Conservation (phyloP, 1,139 yeast genomes). For the Spencermartinsiella ligniputridi region DNA sequence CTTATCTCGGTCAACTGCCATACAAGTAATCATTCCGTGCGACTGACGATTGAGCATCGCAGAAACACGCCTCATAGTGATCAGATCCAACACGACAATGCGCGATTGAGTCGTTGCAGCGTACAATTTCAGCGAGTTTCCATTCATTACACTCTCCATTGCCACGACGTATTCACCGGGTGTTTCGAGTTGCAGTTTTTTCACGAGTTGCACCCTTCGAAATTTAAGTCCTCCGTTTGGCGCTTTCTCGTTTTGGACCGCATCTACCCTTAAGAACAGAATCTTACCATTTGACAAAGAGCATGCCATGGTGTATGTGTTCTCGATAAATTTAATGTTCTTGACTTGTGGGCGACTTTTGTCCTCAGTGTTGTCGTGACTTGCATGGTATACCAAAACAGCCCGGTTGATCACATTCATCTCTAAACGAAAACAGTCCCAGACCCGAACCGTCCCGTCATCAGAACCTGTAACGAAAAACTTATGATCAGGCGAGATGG, state of each 20-base stretch:
- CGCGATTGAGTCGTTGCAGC: constrained; percentile 52
- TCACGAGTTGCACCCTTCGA: background rate
- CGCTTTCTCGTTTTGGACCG: constrained; percentile 26
- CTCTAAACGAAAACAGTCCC: constrained; percentile 71
- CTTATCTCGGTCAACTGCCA: constrained; percentile 51
- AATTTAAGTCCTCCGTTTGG: background rate
- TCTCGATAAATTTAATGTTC: constrained; percentile 46
- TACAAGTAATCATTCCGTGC: constrained; percentile 62
- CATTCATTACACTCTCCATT: background rate
- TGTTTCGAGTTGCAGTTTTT: background rate
- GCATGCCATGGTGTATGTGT: constrained; percentile 63
- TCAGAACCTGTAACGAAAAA: constrained; percentile 78
- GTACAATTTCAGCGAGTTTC: constrained; percentile 27
- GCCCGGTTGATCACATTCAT: constrained; percentile 62
- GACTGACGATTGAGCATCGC: constrained; percentile 51
- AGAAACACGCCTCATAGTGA: constrained; percentile 47
- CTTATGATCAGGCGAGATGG: constrained; percentile 53
- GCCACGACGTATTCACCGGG: background rate
- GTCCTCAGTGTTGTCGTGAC: constrained; percentile 17
- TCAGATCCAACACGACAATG: constrained; percentile 54
- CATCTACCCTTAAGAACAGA: constrained; percentile 54
- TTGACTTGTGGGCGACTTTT: constrained; percentile 29
- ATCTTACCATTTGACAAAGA: constrained; percentile 63
- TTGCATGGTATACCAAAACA: constrained; percentile 23
- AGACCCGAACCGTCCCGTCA: constrained; percentile 63